Percentiles rank a stretch among this genome's conserved stretches.
Conservation (phyloP, 2,329 filamentous ascomycete species). For the Fusarium subtropicale region DNA sequence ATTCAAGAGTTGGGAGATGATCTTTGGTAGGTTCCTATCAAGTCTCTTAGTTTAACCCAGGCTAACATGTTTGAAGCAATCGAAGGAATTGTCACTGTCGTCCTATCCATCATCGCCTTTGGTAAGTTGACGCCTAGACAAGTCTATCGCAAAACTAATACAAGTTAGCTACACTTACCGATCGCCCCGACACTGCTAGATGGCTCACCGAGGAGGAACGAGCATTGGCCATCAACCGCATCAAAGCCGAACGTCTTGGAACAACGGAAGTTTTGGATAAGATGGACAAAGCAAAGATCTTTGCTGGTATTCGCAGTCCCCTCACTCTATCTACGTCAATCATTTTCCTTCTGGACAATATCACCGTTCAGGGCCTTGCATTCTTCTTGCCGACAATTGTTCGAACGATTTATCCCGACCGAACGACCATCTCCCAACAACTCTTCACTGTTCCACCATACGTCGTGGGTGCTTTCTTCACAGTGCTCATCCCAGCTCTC, state of each 20-base stretch:
- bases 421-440: slow-evolving; percentile 70
- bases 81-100: slow-evolving; percentile 71
- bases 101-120: slow-evolving; percentile 61
- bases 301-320: slow-evolving; percentile 73
- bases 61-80: slow-evolving; percentile 55
- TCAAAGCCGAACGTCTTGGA: slow-evolving; percentile 68
- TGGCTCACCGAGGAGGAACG: slow-evolving; percentile 74
- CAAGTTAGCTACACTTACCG: slow-evolving; percentile 67
- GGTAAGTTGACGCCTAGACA: background rate
- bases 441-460: slow-evolving; percentile 79
- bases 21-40: slow-evolving; percentile 62
- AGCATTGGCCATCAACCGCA: slow-evolving; percentile 69
- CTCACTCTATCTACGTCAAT: slow-evolving; percentile 62
- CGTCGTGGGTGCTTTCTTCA: slow-evolving; percentile 75
- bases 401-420: slow-evolving; percentile 71
- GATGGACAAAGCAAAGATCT: slow-evolving; percentile 68
- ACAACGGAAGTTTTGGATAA: slow-evolving; percentile 68
- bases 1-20: slow-evolving; percentile 73
- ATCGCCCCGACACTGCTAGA: slow-evolving; percentile 72
- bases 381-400: slow-evolving; percentile 81
- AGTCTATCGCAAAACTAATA: background rate
- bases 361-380: slow-evolving; percentile 77
- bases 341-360: slow-evolving; percentile 73
- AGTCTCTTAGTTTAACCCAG: rapidly evolving
- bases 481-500: slow-evolving; percentile 69